phyloP scores from a whole-genome alignment of 1,284 basidiomycete genomes.

The Trametes sp. region DNA sequence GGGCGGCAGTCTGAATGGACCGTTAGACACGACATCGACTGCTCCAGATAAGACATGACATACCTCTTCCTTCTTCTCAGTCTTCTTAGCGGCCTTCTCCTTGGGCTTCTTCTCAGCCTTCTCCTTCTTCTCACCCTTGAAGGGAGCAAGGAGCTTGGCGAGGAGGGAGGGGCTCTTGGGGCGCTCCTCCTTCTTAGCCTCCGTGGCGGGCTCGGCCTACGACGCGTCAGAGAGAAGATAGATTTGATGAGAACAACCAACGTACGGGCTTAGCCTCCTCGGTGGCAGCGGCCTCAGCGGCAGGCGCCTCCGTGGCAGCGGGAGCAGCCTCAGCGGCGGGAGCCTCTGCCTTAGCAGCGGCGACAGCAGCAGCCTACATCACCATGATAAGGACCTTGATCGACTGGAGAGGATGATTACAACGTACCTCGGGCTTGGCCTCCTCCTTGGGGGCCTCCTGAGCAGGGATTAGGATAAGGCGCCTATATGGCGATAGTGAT shows the following conservation, averaged over 20 bases:
- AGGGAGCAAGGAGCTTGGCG: slow-evolving; percentile 74
- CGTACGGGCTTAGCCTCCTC: slow-evolving; percentile 71
- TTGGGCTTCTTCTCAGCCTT: slow-evolving; percentile 63
- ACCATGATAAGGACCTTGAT: background rate
- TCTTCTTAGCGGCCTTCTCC: slow-evolving; percentile 63
- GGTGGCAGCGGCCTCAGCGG: slow-evolving; percentile 47
- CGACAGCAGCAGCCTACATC: slow-evolving; percentile 37
- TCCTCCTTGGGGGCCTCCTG: slow-evolving; percentile 34
- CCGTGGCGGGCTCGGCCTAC: slow-evolving; percentile 50
- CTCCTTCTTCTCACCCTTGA: slow-evolving; percentile 54
- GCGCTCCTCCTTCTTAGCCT: slow-evolving; percentile 73
- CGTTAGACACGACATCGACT: slow-evolving; percentile 13
- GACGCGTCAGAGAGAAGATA: background rate
- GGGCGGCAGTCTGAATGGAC: slow-evolving; percentile 42
- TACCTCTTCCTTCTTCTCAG: slow-evolving; percentile 76
- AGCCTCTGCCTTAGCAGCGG: slow-evolving; percentile 63
- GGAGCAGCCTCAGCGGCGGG: slow-evolving; percentile 44
- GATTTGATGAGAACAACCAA: slow-evolving; percentile 14
- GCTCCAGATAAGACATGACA: slow-evolving; percentile 36
- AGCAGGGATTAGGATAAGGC: background rate
- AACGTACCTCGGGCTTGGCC: slow-evolving; percentile 29
- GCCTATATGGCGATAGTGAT: background rate
- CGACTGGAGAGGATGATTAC: background rate
- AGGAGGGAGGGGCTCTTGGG: slow-evolving; percentile 81
- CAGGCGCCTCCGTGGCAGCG: slow-evolving; percentile 37